Evolutionary conservation across 1,284 basidiomycete genomes (phyloP).

Genomic region (Pulveroboletus ridleyi): DNA sequence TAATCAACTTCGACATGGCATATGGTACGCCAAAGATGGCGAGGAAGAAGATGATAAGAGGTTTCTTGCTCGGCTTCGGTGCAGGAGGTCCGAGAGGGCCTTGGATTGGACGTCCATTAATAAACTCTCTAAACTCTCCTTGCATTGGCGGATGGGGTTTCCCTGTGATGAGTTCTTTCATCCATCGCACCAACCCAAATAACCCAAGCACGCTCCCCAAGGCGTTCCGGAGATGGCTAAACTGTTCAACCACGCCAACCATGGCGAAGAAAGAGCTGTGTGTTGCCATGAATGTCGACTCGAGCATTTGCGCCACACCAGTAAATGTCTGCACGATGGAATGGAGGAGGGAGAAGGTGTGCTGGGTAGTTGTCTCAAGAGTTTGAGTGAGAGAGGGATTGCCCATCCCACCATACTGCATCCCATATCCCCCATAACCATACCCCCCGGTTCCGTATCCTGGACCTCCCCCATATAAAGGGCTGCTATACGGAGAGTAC

Average conservation of each 20-base stretch:
- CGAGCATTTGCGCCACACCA: constrained; percentile 97
- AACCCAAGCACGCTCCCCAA: constrained; percentile 94
- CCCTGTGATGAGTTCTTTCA: constrained; percentile 73
- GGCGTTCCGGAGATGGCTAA: constrained; percentile 90
- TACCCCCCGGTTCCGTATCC: constrained; percentile 43
- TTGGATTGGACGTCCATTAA: constrained; percentile 69
- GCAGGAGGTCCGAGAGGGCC: constrained; percentile 51
- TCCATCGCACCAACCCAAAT: constrained; percentile 89
- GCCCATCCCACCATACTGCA: constrained; percentile 54
- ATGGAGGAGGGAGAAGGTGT: constrained; percentile 94
- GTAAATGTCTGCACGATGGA: constrained; percentile 96
- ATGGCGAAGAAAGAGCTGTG: constrained; percentile 99
- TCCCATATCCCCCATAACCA: constrained; percentile 45
- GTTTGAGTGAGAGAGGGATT: constrained; percentile 84
- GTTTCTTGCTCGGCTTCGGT: constrained; percentile 83
- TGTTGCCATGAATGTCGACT: constrained; percentile 98
- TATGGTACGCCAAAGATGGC: constrained; percentile 96
- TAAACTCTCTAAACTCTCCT: constrained; percentile 73
- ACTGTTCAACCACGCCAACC: constrained; percentile 97
- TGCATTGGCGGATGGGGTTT: constrained; percentile 47
- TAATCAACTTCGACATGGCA: constrained; percentile 92
- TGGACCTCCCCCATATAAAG: constrained; percentile 46
- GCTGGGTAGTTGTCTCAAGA: constrained; percentile 89
- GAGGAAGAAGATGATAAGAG: constrained; percentile 93
- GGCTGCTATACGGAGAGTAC: constrained; percentile 47